Evolutionary conservation across 768 basidiomycete genomes (phyloP).

Genomic region (Leccinum arenicola): DNA sequence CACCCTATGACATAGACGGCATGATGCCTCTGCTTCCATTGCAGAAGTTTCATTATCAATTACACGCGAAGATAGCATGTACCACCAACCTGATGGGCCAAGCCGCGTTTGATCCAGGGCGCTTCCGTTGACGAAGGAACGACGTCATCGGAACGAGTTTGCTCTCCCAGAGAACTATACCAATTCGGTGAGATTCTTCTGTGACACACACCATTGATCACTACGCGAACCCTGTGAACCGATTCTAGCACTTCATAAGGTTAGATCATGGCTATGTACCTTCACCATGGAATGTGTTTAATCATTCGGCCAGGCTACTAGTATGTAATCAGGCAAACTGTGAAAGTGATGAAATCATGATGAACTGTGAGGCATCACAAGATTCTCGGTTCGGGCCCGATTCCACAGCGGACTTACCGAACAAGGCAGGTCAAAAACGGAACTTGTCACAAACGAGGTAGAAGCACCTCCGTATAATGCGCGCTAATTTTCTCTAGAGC

Average conservation of each 20-base stretch:
- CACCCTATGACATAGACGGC: too few species aligned
- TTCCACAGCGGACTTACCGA: not conserved
- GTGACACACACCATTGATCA: not conserved
- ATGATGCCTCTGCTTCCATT: too few species aligned
- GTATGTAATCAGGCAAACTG: not conserved
- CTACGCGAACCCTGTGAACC: not conserved
- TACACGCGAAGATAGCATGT: too few species aligned
- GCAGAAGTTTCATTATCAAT: too few species aligned
- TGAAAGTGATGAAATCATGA: not conserved
- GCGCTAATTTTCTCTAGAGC: too few species aligned
- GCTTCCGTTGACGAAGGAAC: not conserved
- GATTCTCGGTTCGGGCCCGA: not conserved
- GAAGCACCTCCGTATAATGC: too few species aligned
- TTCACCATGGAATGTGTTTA: too few species aligned
- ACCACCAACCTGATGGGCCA: too few species aligned
- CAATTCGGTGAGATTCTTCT: not conserved
- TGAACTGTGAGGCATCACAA: too few species aligned
- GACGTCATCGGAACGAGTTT: not conserved
- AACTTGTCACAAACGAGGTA: too few species aligned
- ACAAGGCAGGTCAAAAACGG: not conserved
- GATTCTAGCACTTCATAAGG: not conserved
- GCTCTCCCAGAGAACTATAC: not conserved
- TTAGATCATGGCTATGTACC: not conserved
- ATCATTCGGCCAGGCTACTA: too few species aligned
- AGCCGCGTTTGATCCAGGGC: not conserved